Percentiles rank a stretch among this genome's conserved stretches.
phyloP scores from a whole-genome alignment of 345 rosid species.

The Eucalyptus curtisii region DNA sequence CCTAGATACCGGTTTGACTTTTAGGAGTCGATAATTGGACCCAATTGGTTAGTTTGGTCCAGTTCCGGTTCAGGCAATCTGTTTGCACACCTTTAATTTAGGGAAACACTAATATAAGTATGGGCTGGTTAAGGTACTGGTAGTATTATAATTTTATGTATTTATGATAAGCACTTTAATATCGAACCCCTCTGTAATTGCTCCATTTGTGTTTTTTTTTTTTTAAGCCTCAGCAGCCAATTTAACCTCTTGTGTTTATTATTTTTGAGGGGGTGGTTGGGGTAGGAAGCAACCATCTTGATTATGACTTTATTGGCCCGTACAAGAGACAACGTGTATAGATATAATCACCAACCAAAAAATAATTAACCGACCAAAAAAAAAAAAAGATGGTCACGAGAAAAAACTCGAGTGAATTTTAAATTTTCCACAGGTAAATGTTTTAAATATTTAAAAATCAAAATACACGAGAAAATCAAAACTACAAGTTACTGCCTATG shows the following conservation, averaged over 20 bases:
- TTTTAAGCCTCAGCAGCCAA: not conserved
- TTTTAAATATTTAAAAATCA: not conserved
- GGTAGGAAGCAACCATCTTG: not conserved
- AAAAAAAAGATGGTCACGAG: not conserved
- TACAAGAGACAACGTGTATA: not conserved
- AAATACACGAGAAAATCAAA: not conserved
- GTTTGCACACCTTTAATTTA: too few relatives aligned
- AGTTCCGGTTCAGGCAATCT: accelerated
- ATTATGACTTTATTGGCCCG: not conserved
- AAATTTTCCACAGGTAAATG: not conserved
- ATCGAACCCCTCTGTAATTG: not conserved
- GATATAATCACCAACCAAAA: not conserved
- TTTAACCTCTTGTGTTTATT: not conserved
- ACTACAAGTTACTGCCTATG: not conserved
- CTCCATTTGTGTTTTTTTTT: not conserved
- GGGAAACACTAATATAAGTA: too few relatives aligned
- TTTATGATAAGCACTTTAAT: not conserved
- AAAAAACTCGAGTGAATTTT: not conserved
- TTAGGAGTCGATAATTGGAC: too few relatives aligned
- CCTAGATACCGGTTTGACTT: accelerated
- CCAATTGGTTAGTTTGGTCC: accelerated
- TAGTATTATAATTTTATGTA: too few relatives aligned
- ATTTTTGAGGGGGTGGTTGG: not conserved
- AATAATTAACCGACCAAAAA: too few relatives aligned
- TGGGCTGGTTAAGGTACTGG: accelerated